These are phyloP conservation scores for Cutaneotrichosporon dermatis DNA, from an alignment of 1,284 basidiomycete genomes.

Conservation along the genomic window DNA sequence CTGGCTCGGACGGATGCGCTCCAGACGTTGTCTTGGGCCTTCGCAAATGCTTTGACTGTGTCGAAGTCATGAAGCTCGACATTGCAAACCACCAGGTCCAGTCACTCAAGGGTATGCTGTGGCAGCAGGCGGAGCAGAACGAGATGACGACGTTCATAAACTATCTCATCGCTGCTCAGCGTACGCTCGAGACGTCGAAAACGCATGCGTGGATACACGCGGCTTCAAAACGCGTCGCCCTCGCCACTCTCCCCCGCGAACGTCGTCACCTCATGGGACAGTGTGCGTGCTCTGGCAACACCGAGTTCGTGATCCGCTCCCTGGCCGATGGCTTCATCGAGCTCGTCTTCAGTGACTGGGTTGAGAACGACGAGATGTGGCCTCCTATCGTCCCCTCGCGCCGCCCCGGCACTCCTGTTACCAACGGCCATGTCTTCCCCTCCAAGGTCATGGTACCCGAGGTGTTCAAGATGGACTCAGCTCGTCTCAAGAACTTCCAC, in stretches of 20 bases:
- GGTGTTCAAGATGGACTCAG: constrained; percentile 75
- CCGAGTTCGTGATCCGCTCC: constrained; percentile 50
- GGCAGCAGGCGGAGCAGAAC: constrained; percentile 72
- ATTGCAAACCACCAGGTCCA: constrained; percentile 93
- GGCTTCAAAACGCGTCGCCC: constrained; percentile 35
- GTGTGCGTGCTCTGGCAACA: constrained; percentile 24
- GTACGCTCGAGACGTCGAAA: constrained; percentile 24
- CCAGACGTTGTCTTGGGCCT: constrained; percentile 67
- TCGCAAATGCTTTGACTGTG: constrained; percentile 79
- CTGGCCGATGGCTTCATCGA: constrained; percentile 65
- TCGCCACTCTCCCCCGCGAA: constrained; percentile 18
- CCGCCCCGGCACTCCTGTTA: constrained; percentile 35
- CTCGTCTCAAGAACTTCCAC: constrained; percentile 60
- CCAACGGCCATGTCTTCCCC: constrained; percentile 51
- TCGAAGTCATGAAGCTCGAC: constrained; percentile 94
- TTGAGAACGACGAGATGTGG: constrained; percentile 40
- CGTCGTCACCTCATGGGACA: constrained; percentile 31
- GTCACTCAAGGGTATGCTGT: constrained; percentile 75
- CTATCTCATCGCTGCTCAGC: constrained; percentile 26
- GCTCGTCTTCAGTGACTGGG: constrained; percentile 56
- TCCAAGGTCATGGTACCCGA: constrained; percentile 56
- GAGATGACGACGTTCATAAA: constrained; percentile 68
- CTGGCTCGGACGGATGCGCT: constrained; percentile 38
- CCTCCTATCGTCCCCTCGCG: constrained; percentile 37
- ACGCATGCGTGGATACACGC: constrained; percentile 37